A percentile compares a stretch with the other conserved stretches of the same genome.
Conservation (phyloP, 352 stramenopile genomes). For the Phytophthora pseudosyringae region DNA sequence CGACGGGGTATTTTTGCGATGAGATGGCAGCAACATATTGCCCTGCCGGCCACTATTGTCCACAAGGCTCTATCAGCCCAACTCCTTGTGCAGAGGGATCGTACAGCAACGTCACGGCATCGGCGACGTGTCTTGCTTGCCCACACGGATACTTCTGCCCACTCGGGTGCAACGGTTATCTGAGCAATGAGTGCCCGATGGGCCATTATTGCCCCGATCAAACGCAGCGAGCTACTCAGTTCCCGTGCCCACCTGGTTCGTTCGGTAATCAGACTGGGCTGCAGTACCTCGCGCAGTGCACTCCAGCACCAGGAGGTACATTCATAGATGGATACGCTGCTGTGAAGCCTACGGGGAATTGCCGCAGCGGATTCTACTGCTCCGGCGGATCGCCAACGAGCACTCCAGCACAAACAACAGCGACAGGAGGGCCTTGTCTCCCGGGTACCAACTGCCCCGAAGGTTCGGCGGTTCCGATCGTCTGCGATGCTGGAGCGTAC, state of each 20-base stretch:
- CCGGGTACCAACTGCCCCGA: constrained; percentile 89
- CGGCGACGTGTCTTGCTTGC: constrained; percentile 40
- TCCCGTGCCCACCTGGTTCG: constrained; percentile 80
- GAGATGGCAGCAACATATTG: constrained; percentile 55
- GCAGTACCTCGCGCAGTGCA: constrained; percentile 60
- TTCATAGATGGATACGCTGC: constrained; percentile 63
- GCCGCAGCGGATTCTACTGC: constrained; percentile 88
- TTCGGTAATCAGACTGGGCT: constrained; percentile 69
- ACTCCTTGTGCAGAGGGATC: constrained; percentile 51
- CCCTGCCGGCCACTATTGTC: constrained; percentile 56
- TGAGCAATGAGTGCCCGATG: constrained; percentile 61
- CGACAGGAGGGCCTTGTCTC: constrained; percentile 76
- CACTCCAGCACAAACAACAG: constrained; percentile 47
- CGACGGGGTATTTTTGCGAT: constrained; percentile 74
- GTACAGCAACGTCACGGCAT: constrained; percentile 39
- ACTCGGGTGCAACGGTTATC: constrained; percentile 50
- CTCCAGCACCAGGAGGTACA: constrained; percentile 66
- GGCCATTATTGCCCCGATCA: constrained; percentile 86
- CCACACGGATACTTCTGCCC: constrained; percentile 57
- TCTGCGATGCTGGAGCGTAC: constrained; percentile 81
- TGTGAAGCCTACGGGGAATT: constrained; percentile 56
- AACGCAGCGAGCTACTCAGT: constrained; percentile 59
- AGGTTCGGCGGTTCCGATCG: constrained; percentile 81
- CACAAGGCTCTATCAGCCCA: constrained; percentile 39
- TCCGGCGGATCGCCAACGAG: constrained; percentile 59